Evolutionary conservation across 2,329 filamentous ascomycete species (phyloP), one percentile per base, ranked within the genome.

Genomic region (Graphiopsis chlorocephala): DNA sequence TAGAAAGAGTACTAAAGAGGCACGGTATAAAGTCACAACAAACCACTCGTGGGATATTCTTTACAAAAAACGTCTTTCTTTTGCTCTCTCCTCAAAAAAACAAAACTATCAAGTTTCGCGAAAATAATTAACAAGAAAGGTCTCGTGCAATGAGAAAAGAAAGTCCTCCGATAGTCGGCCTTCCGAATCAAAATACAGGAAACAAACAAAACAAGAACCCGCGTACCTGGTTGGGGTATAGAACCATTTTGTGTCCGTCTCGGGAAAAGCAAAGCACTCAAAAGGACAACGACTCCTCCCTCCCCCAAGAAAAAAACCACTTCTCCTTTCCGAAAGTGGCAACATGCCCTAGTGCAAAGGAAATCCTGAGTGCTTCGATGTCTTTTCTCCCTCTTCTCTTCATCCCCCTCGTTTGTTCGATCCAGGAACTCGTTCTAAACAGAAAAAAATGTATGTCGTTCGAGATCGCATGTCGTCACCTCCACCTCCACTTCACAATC

Each of bases 221-320:
- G 53, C 29, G 31, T 31, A 53, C 26, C 50, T 53, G 17, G 50
- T 53, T 45, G 38, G 50, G 50, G 50, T 53, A 53, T 53, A 53
- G n/a, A 53, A 31, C 50, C 50, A 31, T 53, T 53, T 53, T 53
- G 26, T 28, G 26, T 31, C 50, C 31, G 53, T 56, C 31, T 38
- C 31, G n/a, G 31, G 29, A 23, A 56, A 56, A 38, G 7, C 28
- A 55, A 50, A 28, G 47, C 23, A 31, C 48, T 28, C 26, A 3
- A 31, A 53, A 53, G 29, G 4, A 28, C 50, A 53, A 53, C 38
- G n/a, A 45, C n/a, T 42, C 17, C 38, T 42, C 38, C 38, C n/a
- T n/a, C 17, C 35, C 35, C n/a, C n/a, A n/a, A n/a, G n/a, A n/a
- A n/a, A n/a, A n/a, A n/a, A n/a, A n/a, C n/a, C n/a, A n/a, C n/a